A percentile compares a stretch with the other conserved stretches of the same genome.
Evolutionary conservation across 352 stramenopile species (phyloP).

Genomic region (Phytophthora sp.): DNA sequence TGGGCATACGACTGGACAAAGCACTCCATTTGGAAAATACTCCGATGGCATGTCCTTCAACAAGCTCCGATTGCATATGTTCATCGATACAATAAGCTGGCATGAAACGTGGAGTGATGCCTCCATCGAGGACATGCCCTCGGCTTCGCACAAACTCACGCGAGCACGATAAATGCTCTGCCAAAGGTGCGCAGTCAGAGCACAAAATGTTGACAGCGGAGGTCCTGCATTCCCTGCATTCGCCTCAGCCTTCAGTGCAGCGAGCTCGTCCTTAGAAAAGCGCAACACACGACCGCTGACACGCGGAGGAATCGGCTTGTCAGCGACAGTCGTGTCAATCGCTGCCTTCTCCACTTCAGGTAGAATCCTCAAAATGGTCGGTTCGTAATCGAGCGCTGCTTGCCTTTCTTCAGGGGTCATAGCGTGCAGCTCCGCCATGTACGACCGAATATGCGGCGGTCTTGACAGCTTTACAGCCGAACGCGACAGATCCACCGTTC

Average conservation of each 20-base stretch:
- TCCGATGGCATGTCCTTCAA: slow-evolving; percentile 5
- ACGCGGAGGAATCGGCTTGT: not conserved
- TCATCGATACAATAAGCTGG: slow-evolving; percentile 14
- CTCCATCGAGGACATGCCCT: slow-evolving; percentile 1
- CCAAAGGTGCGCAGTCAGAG: slow-evolving; percentile 18
- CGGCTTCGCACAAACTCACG: not conserved
- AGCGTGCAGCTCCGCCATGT: slow-evolving; percentile 5
- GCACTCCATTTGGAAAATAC: slow-evolving; percentile 28
- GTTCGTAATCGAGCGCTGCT: slow-evolving; percentile 6
- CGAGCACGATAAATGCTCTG: slow-evolving; percentile 7
- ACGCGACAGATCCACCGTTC: not conserved
- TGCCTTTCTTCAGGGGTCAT: slow-evolving; percentile 5
- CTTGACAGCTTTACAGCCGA: not conserved
- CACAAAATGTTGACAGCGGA: slow-evolving; percentile 16
- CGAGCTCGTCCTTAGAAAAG: slow-evolving; percentile 22
- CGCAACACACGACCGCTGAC: slow-evolving; percentile 16
- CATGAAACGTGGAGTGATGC: not conserved
- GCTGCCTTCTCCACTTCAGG: not conserved
- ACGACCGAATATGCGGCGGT: slow-evolving; percentile 1
- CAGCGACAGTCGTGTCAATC: not conserved
- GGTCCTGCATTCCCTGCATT: not conserved
- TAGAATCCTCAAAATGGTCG: slow-evolving; percentile 8
- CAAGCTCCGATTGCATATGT: slow-evolving; percentile 18
- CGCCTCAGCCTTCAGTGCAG: slow-evolving; percentile 13
- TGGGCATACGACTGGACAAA: slow-evolving; percentile 13